Evolutionary conservation across 805 yeast species (phyloP).

Genomic region (Metschnikowia reukaufii): DNA sequence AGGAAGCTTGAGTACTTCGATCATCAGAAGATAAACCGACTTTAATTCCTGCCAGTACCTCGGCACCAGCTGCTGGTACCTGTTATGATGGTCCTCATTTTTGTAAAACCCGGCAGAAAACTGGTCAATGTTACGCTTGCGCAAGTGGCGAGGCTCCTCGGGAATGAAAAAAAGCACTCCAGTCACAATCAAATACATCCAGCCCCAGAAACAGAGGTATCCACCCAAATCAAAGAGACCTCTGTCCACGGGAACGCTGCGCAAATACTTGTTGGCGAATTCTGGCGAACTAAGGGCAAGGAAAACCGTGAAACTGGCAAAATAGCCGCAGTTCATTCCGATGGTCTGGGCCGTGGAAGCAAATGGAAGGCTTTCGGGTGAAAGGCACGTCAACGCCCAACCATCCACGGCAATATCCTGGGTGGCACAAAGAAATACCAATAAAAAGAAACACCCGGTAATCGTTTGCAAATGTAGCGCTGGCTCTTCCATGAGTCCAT

Average conservation of each 20-base stretch:
- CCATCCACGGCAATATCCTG: slow-evolving; percentile 99
- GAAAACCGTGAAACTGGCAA: slow-evolving; percentile 86
- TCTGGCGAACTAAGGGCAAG: slow-evolving; percentile 89
- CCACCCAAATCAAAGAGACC: slow-evolving; percentile 74
- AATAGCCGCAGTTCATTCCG: slow-evolving; percentile 92
- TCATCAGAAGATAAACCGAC: slow-evolving; percentile 65
- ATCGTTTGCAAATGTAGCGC: slow-evolving; percentile 50
- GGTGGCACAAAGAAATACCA: slow-evolving; percentile 90
- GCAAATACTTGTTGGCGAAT: slow-evolving; percentile 82
- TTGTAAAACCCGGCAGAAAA: slow-evolving; percentile 29
- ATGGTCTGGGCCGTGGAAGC: slow-evolving; percentile 98
- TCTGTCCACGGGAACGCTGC: slow-evolving; percentile 55
- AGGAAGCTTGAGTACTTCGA: slow-evolving; percentile 62
- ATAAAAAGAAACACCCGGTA: slow-evolving; percentile 68
- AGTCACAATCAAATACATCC: slow-evolving; percentile 67
- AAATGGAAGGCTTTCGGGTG: slow-evolving; percentile 74
- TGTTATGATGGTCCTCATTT: slow-evolving; percentile 29
- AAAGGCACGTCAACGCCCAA: slow-evolving; percentile 91
- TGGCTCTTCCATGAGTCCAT: slow-evolving; percentile 51
- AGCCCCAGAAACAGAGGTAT: slow-evolving; percentile 78
- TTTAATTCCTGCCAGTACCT: slow-evolving; percentile 30
- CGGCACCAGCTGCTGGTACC: slow-evolving; percentile 3
- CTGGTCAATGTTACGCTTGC: slow-evolving; percentile 30
- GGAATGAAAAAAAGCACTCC: slow-evolving; percentile 57
- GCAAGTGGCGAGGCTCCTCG: slow-evolving; percentile 66